Evolutionary conservation across 257 asterid species (phyloP).

Genomic region (Craterostigma plantagineum): DNA sequence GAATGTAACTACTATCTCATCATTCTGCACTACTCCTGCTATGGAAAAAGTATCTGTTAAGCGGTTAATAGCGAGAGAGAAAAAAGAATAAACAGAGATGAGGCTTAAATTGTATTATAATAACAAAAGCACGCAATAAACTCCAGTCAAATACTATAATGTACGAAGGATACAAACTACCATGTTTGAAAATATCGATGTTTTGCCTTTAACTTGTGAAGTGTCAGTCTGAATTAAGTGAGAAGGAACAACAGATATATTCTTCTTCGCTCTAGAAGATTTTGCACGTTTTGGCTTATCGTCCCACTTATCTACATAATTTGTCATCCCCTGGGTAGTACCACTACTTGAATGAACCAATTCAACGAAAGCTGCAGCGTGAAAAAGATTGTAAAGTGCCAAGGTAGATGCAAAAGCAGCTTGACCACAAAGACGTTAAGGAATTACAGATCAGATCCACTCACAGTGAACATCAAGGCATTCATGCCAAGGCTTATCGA

Average conservation of each 20-base stretch:
- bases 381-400: constrained; percentile 1
- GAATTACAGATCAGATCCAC: no score
- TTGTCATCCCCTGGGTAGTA: constrained; percentile 42
- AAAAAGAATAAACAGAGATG: no score
- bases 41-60: no score
- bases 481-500: constrained; percentile 97
- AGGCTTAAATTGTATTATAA: no score
- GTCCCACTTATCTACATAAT: constrained; percentile 23
- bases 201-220: constrained; percentile 68
- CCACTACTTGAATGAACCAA: constrained; percentile 93
- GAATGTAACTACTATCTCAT: no score
- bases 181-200: constrained; percentile 51
- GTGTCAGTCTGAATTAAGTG: constrained; percentile 82
- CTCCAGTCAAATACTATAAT: constrained; percentile 1
- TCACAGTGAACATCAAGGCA: constrained; percentile 89
- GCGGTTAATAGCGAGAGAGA: no score
- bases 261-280: constrained; percentile 32
- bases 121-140: constrained; percentile 1
- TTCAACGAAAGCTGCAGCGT: constrained; percentile 67
- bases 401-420: no score
- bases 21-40: no score
- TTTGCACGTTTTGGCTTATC: constrained; percentile 35
- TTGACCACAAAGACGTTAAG: no score
- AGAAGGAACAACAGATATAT: constrained; percentile 62
- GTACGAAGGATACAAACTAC: constrained; percentile 65